Evolutionary conservation across 371 early-diverging fungal genomes (phyloP), one percentile per base, ranked within the genome.

Genomic region (Zychaea mexicana): DNA sequence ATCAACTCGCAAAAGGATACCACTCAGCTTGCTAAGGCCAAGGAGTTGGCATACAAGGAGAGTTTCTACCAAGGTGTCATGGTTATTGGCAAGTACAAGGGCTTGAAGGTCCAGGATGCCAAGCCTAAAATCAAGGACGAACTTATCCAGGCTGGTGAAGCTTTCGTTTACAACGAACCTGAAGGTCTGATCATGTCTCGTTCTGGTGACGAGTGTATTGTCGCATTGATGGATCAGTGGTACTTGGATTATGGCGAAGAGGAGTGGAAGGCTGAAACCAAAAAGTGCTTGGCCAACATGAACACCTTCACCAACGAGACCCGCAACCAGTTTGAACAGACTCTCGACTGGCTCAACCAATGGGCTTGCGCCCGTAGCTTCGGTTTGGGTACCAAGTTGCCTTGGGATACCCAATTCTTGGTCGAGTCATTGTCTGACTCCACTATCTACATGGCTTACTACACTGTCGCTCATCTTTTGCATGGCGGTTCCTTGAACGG

Each of bases 381-480:
- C 70, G 99, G 99, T 60, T 87, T 99, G 52, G 99, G 99, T 60
- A 92, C 94, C 66, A 90, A 88, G 61, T 78, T 99, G 62, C 99
- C 99, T 24, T 99, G 98, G 98, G 99, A 99, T 79, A 81, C 87
- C 28, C 84, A 92, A 74, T 98, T 90, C 83, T 83, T 99, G 72
- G 97, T 99, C 67, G 99, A 99, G 85, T 97, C 98, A 27, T 87
- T 99, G 33, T 95, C 96, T 46, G 99, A 99, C 78, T 99, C 99
- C 22, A 99, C 99, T 42, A 99, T 99, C 71, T 99, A 99, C 84
- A 99, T 99, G 99, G 96, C 99, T 32, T 99, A 99, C 87, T 99
- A 99, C 85, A 99, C 99, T 32, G 90, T 99, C 26, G 90, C 99
- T 15, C 96, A 97, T 72, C 81, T 98, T 66, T 85, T 99, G 47